Percentiles rank a stretch among this genome's conserved stretches.
These are phyloP conservation scores for Cytospora chrysosperma DNA, from an alignment of 2,329 filamentous ascomycete genomes.

Conservation along the genomic window DNA sequence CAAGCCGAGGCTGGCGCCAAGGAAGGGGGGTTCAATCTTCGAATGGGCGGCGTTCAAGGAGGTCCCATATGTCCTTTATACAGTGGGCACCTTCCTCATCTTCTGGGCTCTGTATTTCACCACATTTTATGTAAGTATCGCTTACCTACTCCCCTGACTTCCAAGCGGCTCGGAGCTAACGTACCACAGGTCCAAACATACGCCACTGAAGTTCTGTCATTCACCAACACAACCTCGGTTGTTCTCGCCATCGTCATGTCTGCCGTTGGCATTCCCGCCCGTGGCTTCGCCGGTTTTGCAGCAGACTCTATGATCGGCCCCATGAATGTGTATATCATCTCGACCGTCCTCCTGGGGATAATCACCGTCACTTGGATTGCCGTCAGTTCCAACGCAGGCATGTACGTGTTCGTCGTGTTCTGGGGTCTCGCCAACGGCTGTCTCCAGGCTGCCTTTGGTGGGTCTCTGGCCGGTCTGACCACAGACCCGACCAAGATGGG, in stretches of 20 bases:
- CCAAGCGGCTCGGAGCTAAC: background rate
- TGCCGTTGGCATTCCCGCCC: conserved; percentile 54
- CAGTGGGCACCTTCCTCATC: conserved; percentile 38
- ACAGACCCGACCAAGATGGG: background rate
- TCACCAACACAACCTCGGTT: conserved; percentile 51
- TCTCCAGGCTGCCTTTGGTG: background rate
- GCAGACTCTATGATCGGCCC: conserved; percentile 55
- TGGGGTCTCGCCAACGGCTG: background rate
- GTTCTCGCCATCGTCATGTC: conserved; percentile 61
- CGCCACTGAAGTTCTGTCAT: conserved; percentile 16
- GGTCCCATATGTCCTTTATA: conserved; percentile 41
- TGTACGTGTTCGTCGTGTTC: background rate
- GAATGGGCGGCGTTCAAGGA: conserved; percentile 52
- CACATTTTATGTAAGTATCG: conserved; percentile 45
- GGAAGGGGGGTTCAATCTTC: conserved; percentile 45
- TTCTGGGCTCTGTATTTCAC: conserved; percentile 50
- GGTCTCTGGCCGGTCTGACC: background rate
- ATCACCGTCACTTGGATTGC: conserved; percentile 56
- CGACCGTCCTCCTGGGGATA: conserved; percentile 46
- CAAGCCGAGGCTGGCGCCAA: conserved; percentile 45
- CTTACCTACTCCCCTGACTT: no score
- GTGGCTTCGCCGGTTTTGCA: conserved; percentile 53
- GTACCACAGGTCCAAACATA: background rate
- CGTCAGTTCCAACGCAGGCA: conserved; percentile 34
- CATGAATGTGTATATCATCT: conserved; percentile 54